Evolutionary conservation across 2,329 filamentous ascomycete genomes (phyloP), one percentile per base, ranked within the genome.

Genomic region (Hawksworthiomyces lignivorus): DNA sequence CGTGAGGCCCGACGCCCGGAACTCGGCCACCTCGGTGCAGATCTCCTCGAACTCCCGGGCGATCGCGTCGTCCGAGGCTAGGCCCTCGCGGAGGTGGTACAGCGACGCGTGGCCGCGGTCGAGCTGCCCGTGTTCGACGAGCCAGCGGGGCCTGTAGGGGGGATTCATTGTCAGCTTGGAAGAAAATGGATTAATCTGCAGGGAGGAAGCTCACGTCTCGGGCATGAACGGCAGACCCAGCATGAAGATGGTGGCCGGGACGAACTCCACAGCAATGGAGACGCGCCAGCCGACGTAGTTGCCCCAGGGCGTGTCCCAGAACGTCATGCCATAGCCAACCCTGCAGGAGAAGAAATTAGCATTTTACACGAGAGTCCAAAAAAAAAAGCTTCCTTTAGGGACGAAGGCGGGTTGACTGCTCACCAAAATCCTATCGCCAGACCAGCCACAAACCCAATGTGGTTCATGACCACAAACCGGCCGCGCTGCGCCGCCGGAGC

Each of bases 391-490:
- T n/a, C n/a, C n/a, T n/a, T n/a, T n/a, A n/a, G n/a, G n/a, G n/a
- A n/a, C n/a, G n/a, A n/a, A n/a, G n/a, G n/a, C n/a, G n/a, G n/a
- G n/a, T n/a, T n/a, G n/a, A n/a, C n/a, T n/a, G n/a, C 61, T 27
- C 55, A 76, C 73, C 74, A 77, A 43, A 77, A 73, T 0, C 73
- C 74, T 5, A 54, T 51, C 1, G 73, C 72, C 7, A 77, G 55
- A 4, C 75, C 75, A 3, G 65, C 63, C 19, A 78, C 68, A 44
- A 79, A 70, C 4, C 75, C 75, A 33, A 77, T 64, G 39, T 79
- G 75, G 50, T 78, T 78, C 56, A 78, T 64, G 9, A 77, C 72
- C 2, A 79, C 73, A 44, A 73, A 73, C 46, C 65, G 65, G 4
- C 75, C 75, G 7, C 75, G 63, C 43, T 75, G 62, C 11, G 61